These are phyloP conservation scores for Candida namnaoensis DNA, from an alignment of 805 yeast genomes.

Conservation along the genomic window DNA sequence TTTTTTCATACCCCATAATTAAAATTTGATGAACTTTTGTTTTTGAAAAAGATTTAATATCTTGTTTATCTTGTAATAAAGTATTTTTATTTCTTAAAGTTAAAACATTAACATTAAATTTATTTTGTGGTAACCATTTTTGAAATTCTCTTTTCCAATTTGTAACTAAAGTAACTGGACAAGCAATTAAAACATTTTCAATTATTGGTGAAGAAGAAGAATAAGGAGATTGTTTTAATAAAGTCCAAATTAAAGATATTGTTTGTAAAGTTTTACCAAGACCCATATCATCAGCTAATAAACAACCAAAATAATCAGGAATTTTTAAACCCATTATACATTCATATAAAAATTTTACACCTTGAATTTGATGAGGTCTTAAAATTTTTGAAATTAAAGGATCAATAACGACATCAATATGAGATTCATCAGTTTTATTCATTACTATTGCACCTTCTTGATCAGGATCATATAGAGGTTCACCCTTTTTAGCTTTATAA, in stretches of 20 bases:
- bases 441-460: slow-evolving; percentile 30
- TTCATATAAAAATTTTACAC: slow-evolving; percentile 72
- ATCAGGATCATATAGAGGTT: slow-evolving; percentile 31
- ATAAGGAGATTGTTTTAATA: slow-evolving; percentile 57
- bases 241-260: slow-evolving; percentile 76
- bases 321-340: slow-evolving; percentile 67
- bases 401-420: slow-evolving; percentile 49
- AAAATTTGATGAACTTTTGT: slow-evolving; percentile 75
- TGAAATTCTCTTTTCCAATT: slow-evolving; percentile 87
- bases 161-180: slow-evolving; percentile 82
- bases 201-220: slow-evolving; percentile 27
- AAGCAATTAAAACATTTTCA: slow-evolving; percentile 65
- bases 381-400: slow-evolving; percentile 42
- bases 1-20: slow-evolving; percentile 82
- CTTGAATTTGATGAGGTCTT: slow-evolving; percentile 85
- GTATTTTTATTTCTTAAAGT: slow-evolving; percentile 43
- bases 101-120: slow-evolving; percentile 55
- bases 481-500: slow-evolving; percentile 6
- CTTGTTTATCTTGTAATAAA: slow-evolving; percentile 44
- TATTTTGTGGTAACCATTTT: slow-evolving; percentile 67
- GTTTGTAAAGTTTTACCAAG: slow-evolving; percentile 86
- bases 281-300: slow-evolving; percentile 97
- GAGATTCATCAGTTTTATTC: slow-evolving; percentile 21
- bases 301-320: slow-evolving; percentile 53
- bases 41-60: slow-evolving; percentile 50